These are phyloP conservation scores for Lantana camara DNA, from an alignment of 257 asterid genomes.

Conservation along the genomic window DNA sequence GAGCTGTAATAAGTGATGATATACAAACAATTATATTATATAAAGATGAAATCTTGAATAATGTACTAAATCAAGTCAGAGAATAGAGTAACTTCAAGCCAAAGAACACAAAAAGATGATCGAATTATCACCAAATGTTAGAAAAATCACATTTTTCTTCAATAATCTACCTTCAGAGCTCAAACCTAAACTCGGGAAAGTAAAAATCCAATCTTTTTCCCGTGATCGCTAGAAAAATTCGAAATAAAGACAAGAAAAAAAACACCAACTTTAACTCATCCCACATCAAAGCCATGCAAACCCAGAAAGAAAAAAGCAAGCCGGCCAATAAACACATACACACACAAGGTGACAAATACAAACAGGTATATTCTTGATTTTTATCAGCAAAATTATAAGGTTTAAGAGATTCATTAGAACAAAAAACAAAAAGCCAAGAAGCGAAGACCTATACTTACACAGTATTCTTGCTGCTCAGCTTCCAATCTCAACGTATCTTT, in stretches of 20 bases:
- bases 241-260: not conserved
- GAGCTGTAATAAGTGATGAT: not conserved
- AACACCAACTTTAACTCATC: slow-evolving; percentile 10
- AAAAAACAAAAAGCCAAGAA: too few species aligned
- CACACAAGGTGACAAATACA: slow-evolving; percentile 26
- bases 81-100: not conserved
- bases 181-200: slow-evolving; percentile 4
- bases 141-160: slow-evolving; percentile 22
- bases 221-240: slow-evolving; percentile 26
- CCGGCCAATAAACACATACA: slow-evolving; percentile 4
- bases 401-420: too few species aligned
- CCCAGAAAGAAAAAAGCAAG: slow-evolving; percentile 17
- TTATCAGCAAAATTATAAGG: slow-evolving; percentile 1
- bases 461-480: slow-evolving; percentile 21
- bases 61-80: not conserved
- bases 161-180: slow-evolving; percentile 3
- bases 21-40: not conserved
- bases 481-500: not conserved
- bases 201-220: slow-evolving; percentile 16
- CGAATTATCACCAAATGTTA: not conserved
- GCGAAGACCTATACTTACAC: slow-evolving; percentile 31
- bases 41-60: not conserved
- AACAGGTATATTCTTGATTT: slow-evolving; percentile 3
- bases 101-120: not conserved
- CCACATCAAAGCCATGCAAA: slow-evolving; percentile 33